Percentiles rank a stretch among this genome's conserved stretches.
phyloP scores from a whole-genome alignment of 1,139 yeast species.

The Pneumocystis sp. region DNA sequence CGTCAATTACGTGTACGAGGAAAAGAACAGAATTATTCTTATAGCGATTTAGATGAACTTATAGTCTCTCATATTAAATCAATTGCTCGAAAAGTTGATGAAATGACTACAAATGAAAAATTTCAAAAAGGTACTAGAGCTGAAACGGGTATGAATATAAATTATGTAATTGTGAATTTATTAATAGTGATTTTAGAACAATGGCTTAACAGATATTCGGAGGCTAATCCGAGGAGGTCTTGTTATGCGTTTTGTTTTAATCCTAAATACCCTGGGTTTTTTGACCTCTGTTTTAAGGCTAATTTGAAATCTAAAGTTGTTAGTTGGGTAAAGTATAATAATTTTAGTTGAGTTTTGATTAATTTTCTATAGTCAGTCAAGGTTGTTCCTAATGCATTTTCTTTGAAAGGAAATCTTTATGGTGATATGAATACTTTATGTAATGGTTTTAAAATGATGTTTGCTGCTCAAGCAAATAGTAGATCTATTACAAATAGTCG shows the following conservation, averaged over 20 bases:
- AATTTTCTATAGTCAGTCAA: conserved; percentile 72
- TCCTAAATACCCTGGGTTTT: conserved; percentile 86
- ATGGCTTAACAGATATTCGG: conserved; percentile 79
- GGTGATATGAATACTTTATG: conserved; percentile 78
- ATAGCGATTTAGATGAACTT: conserved; percentile 83
- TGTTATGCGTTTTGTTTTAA: conserved; percentile 86
- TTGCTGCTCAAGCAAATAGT: conserved; percentile 10
- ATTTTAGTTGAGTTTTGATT: not conserved
- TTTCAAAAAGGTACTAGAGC: conserved; percentile 68
- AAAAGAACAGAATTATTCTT: conserved; percentile 29
- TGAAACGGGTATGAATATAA: conserved; percentile 26
- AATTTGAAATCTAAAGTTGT: conserved; percentile 51
- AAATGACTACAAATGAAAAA: conserved; percentile 74
- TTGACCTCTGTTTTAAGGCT: conserved; percentile 66
- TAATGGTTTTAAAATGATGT: conserved; percentile 72
- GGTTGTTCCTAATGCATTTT: conserved; percentile 63
- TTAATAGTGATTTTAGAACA: conserved; percentile 29
- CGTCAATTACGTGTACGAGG: conserved; percentile 52
- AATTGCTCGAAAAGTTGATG: conserved; percentile 69
- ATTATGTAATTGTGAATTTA: not conserved
- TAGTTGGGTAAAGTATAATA: not conserved
- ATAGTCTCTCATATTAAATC: conserved; percentile 79
- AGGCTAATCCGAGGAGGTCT: conserved; percentile 80
- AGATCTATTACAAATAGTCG: not conserved
- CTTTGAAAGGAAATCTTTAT: conserved; percentile 56